Conservation (phyloP, 441 rosid genomes). For the Euphorbia celastroides region DNA sequence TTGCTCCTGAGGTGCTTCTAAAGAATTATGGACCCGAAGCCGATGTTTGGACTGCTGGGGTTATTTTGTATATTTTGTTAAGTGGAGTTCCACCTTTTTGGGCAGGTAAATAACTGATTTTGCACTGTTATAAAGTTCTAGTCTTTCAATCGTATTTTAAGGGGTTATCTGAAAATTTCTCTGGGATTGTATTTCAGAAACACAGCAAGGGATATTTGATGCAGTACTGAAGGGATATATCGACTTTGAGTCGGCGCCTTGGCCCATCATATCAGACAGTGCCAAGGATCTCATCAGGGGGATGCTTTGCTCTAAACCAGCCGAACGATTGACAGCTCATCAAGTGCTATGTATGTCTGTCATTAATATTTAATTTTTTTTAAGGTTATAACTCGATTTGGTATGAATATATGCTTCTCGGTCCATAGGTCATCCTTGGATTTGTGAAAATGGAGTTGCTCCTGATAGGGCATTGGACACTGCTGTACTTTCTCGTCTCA, state of each 20-base stretch:
- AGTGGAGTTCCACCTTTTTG: slow-evolving; percentile 98
- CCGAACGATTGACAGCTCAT: slow-evolving; percentile 82
- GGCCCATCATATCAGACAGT: slow-evolving; percentile 89
- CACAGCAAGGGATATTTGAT: slow-evolving; percentile 96
- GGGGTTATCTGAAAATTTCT: slow-evolving; percentile 19
- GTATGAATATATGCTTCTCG: slow-evolving; percentile 10
- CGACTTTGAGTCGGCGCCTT: slow-evolving; percentile 85
- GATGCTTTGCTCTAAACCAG: slow-evolving; percentile 79
- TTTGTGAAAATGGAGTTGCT: slow-evolving; percentile 97
- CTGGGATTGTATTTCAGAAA: slow-evolving; percentile 47
- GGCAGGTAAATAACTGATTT: slow-evolving; percentile 60
- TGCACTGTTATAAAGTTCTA: background rate
- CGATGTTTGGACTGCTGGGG: slow-evolving; percentile 99
- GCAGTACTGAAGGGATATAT: slow-evolving; percentile 89
- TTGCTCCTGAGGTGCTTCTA: slow-evolving; percentile 92
- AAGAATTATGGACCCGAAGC: slow-evolving; percentile 93
- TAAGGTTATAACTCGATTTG: background rate
- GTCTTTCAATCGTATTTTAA: slow-evolving; percentile 1
- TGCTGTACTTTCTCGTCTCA: slow-evolving; percentile 95
- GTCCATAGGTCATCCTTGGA: slow-evolving; percentile 91
- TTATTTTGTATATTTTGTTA: slow-evolving; percentile 82
- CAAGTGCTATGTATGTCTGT: slow-evolving; percentile 83
- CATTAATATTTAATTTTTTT: background rate
- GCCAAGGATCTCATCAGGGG: slow-evolving; percentile 82
- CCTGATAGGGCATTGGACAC: slow-evolving; percentile 95